Percentiles rank a stretch among this genome's conserved stretches.
These are phyloP conservation scores for Groenewaldozyma auringiensis DNA, from an alignment of 1,139 yeast species.

Conservation along the genomic window DNA sequence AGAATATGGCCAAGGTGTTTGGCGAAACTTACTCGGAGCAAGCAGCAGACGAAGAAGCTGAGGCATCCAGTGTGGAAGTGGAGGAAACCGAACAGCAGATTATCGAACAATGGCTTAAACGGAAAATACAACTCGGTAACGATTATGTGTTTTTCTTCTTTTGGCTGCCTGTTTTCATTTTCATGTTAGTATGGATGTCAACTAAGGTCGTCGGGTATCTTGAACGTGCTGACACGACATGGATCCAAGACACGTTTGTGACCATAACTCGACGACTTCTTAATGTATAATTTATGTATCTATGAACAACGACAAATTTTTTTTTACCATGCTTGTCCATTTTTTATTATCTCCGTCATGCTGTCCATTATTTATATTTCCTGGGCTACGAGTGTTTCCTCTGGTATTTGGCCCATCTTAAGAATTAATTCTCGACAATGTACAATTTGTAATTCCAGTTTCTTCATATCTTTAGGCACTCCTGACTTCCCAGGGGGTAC, in stretches of 20 bases:
- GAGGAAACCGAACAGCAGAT: conserved; percentile 21
- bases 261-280: background rate
- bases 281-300: background rate
- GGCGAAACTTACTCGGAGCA: conserved; percentile 12
- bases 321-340: too few species aligned
- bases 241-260: conserved; percentile 9
- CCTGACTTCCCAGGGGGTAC: conserved; percentile 20
- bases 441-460: conserved; percentile 22
- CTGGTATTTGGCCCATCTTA: conserved; percentile 4
- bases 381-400: too few species aligned
- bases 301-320: background rate
- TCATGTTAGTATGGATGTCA: conserved; percentile 24
- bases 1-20: conserved; percentile 24
- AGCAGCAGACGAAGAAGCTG: conserved; percentile 13
- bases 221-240: conserved; percentile 10
- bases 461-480: conserved; percentile 23
- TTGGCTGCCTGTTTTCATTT: conserved; percentile 41
- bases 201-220: conserved; percentile 15
- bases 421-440: conserved; percentile 16
- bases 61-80: conserved; percentile 11
- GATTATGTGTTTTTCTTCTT: conserved; percentile 81
- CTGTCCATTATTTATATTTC: background rate
- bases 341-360: background rate
- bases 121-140: conserved; percentile 54
- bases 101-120: conserved; percentile 22